These are phyloP conservation scores for Schizochytrium sp. DNA, from an alignment of 108 stramenopile genomes.

Conservation along the genomic window DNA sequence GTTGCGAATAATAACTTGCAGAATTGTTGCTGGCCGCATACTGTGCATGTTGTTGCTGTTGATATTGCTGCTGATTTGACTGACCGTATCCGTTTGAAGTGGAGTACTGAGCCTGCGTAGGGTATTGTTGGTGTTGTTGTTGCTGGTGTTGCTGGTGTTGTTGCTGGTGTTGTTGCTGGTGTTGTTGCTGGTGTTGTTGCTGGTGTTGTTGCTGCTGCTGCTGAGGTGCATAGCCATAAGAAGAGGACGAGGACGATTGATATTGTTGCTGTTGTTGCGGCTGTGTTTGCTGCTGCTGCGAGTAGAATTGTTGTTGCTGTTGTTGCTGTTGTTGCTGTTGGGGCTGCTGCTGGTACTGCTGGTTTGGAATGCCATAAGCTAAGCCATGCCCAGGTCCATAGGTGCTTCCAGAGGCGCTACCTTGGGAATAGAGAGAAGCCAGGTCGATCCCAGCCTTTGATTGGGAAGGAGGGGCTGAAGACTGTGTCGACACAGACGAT, in stretches of 20 bases:
- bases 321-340: conserved; percentile 45
- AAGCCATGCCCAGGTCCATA: conserved; percentile 44
- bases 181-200: not conserved
- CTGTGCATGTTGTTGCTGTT: conserved; percentile 27
- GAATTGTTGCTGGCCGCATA: not conserved
- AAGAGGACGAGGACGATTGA: not conserved
- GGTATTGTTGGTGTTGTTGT: not conserved
- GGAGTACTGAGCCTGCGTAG: not conserved
- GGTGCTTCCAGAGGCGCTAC: conserved; percentile 38
- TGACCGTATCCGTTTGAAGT: not conserved
- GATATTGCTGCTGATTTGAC: not conserved
- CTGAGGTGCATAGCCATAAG: not conserved
- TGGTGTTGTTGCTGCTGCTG: not conserved
- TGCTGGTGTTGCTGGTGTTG: not conserved
- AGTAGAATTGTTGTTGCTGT: conserved; percentile 32
- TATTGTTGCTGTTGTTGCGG: conserved; percentile 49
- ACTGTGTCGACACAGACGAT: not conserved
- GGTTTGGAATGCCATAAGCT: not conserved
- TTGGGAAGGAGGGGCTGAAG: not conserved
- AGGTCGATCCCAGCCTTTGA: conserved; percentile 30
- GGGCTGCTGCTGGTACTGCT: not conserved
- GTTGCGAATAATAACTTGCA: not conserved
- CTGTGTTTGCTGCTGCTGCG: not conserved
- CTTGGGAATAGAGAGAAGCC: conserved; percentile 49
- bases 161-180: not conserved